Base-by-base conservation (phyloP, 2,329 filamentous ascomycete genomes). In the Aspergillus hortae region DNA sequence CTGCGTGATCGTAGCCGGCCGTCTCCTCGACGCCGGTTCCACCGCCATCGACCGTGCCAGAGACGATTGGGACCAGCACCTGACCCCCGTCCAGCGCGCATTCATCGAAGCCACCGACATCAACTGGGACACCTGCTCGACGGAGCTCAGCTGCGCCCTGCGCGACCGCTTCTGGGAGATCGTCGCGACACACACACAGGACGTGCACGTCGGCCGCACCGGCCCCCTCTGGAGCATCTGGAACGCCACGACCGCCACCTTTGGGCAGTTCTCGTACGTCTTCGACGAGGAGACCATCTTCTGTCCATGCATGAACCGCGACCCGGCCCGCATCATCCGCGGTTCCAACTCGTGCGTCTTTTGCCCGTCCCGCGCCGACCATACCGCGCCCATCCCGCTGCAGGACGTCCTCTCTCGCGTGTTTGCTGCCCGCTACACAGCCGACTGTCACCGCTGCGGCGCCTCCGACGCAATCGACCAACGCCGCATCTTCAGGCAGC, bases 1-100 rank as follows among this genome's bases (percentile, higher is more conserved):
- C 45, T 64, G 61, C 43, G 53, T 61, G 5, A 68, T 73, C 43
- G 64, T 71, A n/a, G 57, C 62, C 2, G 71, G 67, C 1, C 68
- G 57, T 47, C 51, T 74, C n/a, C 60, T 70, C 6, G 63, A 71
- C 40, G 67, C 63, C 4, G 71, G 71, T 10, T 68, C 64, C 10
- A 72, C 71, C 1, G 57, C 57, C 6, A 55, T 63, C 5, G 71
- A 74, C 44, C 62, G 62, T 15, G 42, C 50, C 15, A 17, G 45
- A 6, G 19, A 49, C 6, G 48, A 49, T 3, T 62, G 61, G 61
- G 40, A 51, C 6, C 36, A 44, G 0, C 30, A 45, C 6, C 57
- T 67, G 7, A 59, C 47, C 11, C 30, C 49, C 1, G 25, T 57
- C 9, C 61, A 67, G 47, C 57, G 53, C 25, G 55, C 60, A 4